These are phyloP conservation scores for Inonotus obliquus DNA, from an alignment of 1,284 basidiomycete species.

Conservation along the genomic window DNA sequence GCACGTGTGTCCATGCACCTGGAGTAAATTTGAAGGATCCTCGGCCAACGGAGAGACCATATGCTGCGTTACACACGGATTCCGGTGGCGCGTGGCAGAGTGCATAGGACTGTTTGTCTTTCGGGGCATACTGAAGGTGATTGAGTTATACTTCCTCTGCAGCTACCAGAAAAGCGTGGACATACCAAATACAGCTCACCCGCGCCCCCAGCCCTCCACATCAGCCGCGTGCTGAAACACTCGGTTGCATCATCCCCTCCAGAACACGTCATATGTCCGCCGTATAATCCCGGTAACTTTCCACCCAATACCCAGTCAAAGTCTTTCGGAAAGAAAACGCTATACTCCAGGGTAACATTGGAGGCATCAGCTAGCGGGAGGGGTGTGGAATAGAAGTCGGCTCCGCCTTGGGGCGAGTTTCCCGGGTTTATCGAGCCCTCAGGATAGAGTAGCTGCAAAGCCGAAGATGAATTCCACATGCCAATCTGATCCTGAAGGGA, in stretches of 20 bases:
- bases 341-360: conserved; percentile 24
- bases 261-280: conserved; percentile 61
- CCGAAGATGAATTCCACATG: conserved; percentile 31
- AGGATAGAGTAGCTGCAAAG: conserved; percentile 28
- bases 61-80: conserved; percentile 58
- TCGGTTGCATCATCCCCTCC: conserved; percentile 57
- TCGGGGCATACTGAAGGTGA: conserved; percentile 33
- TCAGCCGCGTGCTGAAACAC: conserved; percentile 71
- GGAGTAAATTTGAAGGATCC: conserved; percentile 63
- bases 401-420: conserved; percentile 26
- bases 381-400: conserved; percentile 27
- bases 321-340: conserved; percentile 25
- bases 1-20: conserved; percentile 65
- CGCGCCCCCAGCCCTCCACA: conserved; percentile 61
- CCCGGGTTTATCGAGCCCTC: conserved; percentile 27
- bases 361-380: conserved; percentile 21
- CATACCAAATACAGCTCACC: conserved; percentile 73
- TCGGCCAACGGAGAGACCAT: conserved; percentile 70
- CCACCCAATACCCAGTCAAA: conserved; percentile 61
- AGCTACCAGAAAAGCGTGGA: conserved; percentile 7
- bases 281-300: conserved; percentile 70
- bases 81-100: conserved; percentile 51
- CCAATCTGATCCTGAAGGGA: not conserved
- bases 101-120: conserved; percentile 40
- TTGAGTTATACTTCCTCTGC: not conserved